phyloP scores from a whole-genome alignment of 768 basidiomycete species.

The Chlorophyllum brunneum region DNA sequence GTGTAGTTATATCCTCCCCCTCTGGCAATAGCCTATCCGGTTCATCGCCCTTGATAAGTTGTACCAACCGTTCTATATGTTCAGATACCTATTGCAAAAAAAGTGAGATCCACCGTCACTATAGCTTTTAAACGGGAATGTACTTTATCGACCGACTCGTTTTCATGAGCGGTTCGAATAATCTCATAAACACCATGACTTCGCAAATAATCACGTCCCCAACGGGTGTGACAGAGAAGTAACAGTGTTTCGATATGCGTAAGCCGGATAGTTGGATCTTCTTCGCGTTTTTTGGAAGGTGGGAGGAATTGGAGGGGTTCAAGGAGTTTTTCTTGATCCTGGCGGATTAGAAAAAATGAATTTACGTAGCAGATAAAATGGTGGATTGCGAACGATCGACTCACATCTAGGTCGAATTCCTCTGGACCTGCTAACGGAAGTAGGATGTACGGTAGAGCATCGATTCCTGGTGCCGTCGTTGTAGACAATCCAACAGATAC shows the following conservation, averaged over 20 bases:
- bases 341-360: background rate
- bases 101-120: background rate
- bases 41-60: constrained; percentile 79
- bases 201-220: constrained; percentile 81
- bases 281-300: constrained; percentile 77
- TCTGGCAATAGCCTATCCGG: constrained; percentile 43
- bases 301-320: constrained; percentile 85
- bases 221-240: constrained; percentile 82
- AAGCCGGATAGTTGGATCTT: constrained; percentile 69
- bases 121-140: constrained; percentile 16
- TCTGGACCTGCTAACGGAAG: constrained; percentile 93
- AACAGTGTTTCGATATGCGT: constrained; percentile 89
- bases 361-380: background rate
- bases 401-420: constrained; percentile 88
- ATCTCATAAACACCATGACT: constrained; percentile 85
- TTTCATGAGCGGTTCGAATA: constrained; percentile 70
- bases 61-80: constrained; percentile 85
- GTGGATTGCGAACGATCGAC: constrained; percentile 9
- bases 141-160: constrained; percentile 78
- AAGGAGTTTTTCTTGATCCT: constrained; percentile 90
- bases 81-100: constrained; percentile 61
- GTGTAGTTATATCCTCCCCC: constrained; percentile 26
- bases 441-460: constrained; percentile 80
- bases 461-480: constrained; percentile 68
- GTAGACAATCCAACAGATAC: constrained; percentile 58